Evolutionary conservation across 2,329 filamentous ascomycete genomes (phyloP).

Genomic region (Ambrosiella beaveri): DNA sequence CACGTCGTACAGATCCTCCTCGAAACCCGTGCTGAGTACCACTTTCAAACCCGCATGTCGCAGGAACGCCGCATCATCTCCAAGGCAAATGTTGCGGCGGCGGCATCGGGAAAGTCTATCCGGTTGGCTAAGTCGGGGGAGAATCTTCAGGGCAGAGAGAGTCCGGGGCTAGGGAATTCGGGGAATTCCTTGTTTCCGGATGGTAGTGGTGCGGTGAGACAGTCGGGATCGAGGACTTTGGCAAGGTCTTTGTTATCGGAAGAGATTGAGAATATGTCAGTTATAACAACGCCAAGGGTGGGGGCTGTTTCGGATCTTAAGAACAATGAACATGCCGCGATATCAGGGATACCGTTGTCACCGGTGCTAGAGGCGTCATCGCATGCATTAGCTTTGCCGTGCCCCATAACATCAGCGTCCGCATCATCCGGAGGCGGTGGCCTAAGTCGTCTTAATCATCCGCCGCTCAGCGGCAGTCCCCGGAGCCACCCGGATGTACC

Average conservation of each 20-base stretch:
- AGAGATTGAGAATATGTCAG: conserved; percentile 46
- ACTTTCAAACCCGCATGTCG: conserved; percentile 29
- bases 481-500: conserved; percentile 24
- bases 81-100: conserved; percentile 10
- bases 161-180: too few relatives aligned
- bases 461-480: conserved; percentile 19
- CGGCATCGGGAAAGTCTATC: background rate
- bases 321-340: conserved; percentile 13
- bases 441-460: background rate
- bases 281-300: conserved; percentile 41
- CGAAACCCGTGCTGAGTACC: conserved; percentile 36
- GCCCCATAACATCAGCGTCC: background rate
- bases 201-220: background rate
- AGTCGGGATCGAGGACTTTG: background rate
- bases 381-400: conserved; percentile 21
- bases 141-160: too few relatives aligned
- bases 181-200: background rate
- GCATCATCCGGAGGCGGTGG: background rate
- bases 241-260: conserved; percentile 33
- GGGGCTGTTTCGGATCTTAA: conserved; percentile 29
- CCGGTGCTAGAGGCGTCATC: conserved; percentile 31
- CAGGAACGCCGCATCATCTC: background rate
- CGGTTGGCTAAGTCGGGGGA: background rate
- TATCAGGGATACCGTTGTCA: conserved; percentile 25
- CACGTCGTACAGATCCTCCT: conserved; percentile 39